Base-by-base conservation (phyloP, 345 rosid species). In the Cochlearia excelsa region DNA sequence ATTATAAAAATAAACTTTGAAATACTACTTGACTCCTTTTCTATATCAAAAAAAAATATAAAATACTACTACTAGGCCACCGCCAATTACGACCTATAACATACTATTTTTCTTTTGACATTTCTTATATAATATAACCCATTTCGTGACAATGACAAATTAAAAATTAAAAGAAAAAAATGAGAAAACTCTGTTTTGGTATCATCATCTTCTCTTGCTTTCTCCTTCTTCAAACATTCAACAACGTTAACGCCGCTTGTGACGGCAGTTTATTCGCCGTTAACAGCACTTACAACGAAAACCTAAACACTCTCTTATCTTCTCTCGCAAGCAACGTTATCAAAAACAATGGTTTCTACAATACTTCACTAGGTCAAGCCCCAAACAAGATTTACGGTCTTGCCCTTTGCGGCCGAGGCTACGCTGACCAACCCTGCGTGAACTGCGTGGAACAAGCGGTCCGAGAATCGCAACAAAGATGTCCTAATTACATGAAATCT, bases 331-430 rank as follows among this genome's bases (percentile, higher is more conserved):
- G 35, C 26, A 63, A 63, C 27, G 50, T 35, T 27, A 40, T 26
- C 45, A 39, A 45, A 4, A 70, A 43, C 4, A 56, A 47, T 4
- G 76, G 76, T 30, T 76, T 64, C 65, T 68, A 58, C 51, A 52
- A 53, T 11, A 37, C 70, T 3, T 45, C 67, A 4, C 10, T 30
- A 2, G 74, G 74, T 27, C 52, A 59, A 54, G 65, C 31, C 46
- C 27, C 31, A 7, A 37, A 71, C 67, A 39, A 33, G 66, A 63
- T 64, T 26, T 68, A 67, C 27, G 65, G 47, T 37, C 56, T 59
- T 7, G 65, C 51, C 7, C 61, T 72, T 26, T 67, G 68, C 27
- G 54, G 63, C 34, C 70, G 52, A 41, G 77, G 64, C 52, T 51
- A 9, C 46, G 5, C 42, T 28, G 26, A 66, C 2, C 45, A 16